Evolutionary conservation across 768 basidiomycete genomes (phyloP).

Genomic region (Termitomyces sp.): DNA sequence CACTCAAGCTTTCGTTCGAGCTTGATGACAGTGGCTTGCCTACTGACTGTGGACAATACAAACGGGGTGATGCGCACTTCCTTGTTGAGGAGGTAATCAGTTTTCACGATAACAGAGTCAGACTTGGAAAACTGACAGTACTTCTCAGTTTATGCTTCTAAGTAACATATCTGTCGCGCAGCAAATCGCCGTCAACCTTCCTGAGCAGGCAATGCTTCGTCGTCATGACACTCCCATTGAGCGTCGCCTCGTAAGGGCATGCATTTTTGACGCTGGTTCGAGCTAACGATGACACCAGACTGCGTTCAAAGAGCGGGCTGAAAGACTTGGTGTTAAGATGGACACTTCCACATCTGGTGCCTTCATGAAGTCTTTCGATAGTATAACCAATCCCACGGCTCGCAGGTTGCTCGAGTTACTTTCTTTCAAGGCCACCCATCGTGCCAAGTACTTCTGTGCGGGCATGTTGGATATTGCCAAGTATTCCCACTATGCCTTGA

Average conservation of each 20-base stretch:
- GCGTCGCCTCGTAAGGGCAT: constrained; percentile 69
- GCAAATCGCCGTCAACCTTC: constrained; percentile 88
- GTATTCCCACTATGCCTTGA: constrained; percentile 91
- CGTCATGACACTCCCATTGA: constrained; percentile 93
- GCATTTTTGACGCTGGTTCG: neutral
- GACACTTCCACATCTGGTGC: constrained; percentile 77
- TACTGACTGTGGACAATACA: constrained; percentile 67
- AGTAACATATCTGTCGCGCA: constrained; percentile 90
- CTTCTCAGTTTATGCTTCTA: constrained; percentile 85
- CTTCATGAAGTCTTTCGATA: constrained; percentile 82
- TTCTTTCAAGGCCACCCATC: constrained; percentile 87
- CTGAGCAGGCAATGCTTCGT: constrained; percentile 95
- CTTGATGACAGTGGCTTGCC: constrained; percentile 81
- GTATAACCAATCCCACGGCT: constrained; percentile 67
- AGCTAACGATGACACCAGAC: constrained; percentile 41
- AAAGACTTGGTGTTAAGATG: constrained; percentile 78
- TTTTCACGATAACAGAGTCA: neutral
- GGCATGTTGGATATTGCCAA: constrained; percentile 99
- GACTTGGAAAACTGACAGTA: neutral
- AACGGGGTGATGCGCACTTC: constrained; percentile 67
- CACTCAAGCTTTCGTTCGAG: constrained; percentile 68
- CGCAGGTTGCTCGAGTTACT: constrained; percentile 79
- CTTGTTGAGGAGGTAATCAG: constrained; percentile 82
- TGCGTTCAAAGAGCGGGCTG: constrained; percentile 75
- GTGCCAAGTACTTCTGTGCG: constrained; percentile 97